Conservation (phyloP, 1,284 basidiomycete species). For the Coniferiporia sulphurascens region DNA sequence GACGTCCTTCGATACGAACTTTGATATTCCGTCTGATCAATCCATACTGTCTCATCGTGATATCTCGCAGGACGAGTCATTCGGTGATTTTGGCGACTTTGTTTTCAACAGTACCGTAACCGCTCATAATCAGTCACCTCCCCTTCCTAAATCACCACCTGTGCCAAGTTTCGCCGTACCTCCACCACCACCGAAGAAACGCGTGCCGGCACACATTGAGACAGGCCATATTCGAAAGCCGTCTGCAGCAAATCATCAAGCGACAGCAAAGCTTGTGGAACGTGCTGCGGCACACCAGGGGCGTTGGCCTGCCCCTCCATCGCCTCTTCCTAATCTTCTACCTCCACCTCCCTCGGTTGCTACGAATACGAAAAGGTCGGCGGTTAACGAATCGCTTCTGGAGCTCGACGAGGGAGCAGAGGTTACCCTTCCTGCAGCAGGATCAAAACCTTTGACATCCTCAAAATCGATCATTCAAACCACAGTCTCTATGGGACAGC, state of each 20-base stretch:
- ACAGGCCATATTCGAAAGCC: conserved; percentile 14
- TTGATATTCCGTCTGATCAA: conserved; percentile 3
- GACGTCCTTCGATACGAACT: conserved; percentile 12
- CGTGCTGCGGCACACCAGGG: conserved; percentile 41
- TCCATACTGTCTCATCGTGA: conserved; percentile 1
- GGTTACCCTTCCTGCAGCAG: conserved; percentile 13
- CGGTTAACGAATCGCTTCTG: conserved; percentile 21
- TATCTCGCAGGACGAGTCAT: conserved; percentile 10
- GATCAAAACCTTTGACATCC: conserved; percentile 6
- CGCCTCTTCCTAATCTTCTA: conserved; percentile 44
- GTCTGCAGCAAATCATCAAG: conserved; percentile 12
- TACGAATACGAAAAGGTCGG: conserved; percentile 2
- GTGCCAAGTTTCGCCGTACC: conserved; percentile 1
- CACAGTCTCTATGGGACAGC: background rate
- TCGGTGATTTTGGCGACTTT: conserved; percentile 25
- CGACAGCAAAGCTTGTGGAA: conserved; percentile 18
- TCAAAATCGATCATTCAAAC: conserved; percentile 13
- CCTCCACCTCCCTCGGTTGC: conserved; percentile 28
- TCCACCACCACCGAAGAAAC: conserved; percentile 12
- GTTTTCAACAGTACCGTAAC: conserved; percentile 16
- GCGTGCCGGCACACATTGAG: conserved; percentile 4
- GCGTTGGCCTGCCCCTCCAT: conserved; percentile 59
- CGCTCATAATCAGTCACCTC: background rate
- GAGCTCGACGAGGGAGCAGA: conserved; percentile 23
- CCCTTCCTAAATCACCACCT: conserved; percentile 10